Evolutionary conservation across 1,139 yeast species (phyloP), one percentile per base, ranked within the genome.

Genomic region (Blastobotrys serpentis): DNA sequence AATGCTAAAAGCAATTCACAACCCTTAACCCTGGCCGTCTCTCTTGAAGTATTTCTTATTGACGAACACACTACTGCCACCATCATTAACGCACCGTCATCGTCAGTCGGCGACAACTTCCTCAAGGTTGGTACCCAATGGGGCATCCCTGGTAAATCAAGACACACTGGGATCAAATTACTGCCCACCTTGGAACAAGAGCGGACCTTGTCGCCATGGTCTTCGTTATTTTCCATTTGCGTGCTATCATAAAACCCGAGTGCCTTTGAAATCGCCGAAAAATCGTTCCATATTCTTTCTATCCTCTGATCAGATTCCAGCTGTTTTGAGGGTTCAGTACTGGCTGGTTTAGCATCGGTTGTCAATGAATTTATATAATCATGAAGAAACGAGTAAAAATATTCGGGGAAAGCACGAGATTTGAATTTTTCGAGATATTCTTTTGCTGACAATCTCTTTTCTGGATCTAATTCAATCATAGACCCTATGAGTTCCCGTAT

Each of bases 1-100:
- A 92, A 71, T 0, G 88, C 88, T 10, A 88, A 64, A 2, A 92
- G 76, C 48, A 90, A 66, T 58, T 89, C 94, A 56, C 95, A 76
- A 0, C 92, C 94, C 58, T 79, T 79, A 3, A 84, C 65, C 56
- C 88, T 77, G 23, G 84, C 79, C 0, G 77, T 65, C 0, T 88
- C 82, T 25, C 79, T 78, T 7, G 77, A 76, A 0, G 89, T 75
- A 48, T 86, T 79, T 53, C 89, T 75, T 26, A 86, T 64, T 5
- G 84, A 74, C 1, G 95, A 80, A 47, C 83, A 78, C 0, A 89
- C 72, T 29, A 82, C 66, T 16, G 85, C 74, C 2, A 90, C 70
- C 10, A 87, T 67, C 2, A 92, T 74, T 33, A 90, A 66, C 0
- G 88, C 78, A 0, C 84, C 76, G 41, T 78, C 77, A 68, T 66